Percentiles rank a stretch among this genome's conserved stretches.
Conservation (phyloP, 148 eudicot species). For the Gaultheria prostrata region DNA sequence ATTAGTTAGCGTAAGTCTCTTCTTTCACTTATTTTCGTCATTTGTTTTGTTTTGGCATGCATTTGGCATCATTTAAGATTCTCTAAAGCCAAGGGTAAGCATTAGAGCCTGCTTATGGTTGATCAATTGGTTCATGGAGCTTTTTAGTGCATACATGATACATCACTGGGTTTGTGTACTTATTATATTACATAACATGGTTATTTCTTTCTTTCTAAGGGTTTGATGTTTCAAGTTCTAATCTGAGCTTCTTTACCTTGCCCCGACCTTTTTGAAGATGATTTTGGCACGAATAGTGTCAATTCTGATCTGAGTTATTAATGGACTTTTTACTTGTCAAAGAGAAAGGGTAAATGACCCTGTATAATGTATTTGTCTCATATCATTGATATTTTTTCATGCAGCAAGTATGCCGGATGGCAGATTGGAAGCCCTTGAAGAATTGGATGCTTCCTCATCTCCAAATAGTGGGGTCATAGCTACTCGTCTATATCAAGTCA, state of each 20-base stretch:
- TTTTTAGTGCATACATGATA: background rate
- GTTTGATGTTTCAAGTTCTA: background rate
- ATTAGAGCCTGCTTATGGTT: constrained; percentile 1
- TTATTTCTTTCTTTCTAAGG: background rate
- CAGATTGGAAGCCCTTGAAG: constrained; percentile 55
- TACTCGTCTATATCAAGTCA: constrained; percentile 39
- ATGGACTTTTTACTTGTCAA: background rate
- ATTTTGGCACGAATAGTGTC: constrained; percentile 5
- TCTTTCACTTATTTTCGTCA: background rate
- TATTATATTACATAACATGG: background rate
- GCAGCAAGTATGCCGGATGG: constrained; percentile 76
- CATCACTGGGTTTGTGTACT: background rate
- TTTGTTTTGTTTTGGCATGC: background rate
- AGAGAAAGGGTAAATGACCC: background rate
- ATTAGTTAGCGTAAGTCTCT: background rate
- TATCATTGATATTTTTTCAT: constrained; percentile 12
- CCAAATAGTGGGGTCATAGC: constrained; percentile 53
- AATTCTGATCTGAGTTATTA: background rate
- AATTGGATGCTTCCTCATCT: constrained; percentile 55
- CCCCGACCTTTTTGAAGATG: background rate
- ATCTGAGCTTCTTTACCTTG: background rate
- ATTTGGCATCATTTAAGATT: background rate
- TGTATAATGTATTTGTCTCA: background rate
- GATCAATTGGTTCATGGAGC: background rate
- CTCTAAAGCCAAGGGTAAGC: background rate